Base-by-base conservation (phyloP, 78 protist species). In the Pigoraptor vietnamica region DNA sequence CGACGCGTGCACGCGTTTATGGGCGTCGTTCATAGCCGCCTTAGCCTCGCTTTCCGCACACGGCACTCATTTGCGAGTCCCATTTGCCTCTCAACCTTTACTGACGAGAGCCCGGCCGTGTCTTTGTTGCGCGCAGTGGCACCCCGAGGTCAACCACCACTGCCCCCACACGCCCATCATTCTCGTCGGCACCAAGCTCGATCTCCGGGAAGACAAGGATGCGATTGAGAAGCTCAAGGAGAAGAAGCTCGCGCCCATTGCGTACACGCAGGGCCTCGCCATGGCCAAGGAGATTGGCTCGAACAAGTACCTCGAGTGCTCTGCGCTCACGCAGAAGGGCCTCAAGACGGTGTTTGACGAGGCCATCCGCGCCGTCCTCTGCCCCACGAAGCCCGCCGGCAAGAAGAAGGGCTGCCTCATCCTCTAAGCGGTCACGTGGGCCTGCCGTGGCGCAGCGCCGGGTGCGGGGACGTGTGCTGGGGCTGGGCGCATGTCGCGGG, bases 171-270 rank as follows among this genome's bases (percentile, higher is more conserved):
- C 79, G 0, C 99, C 98, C 0, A 92, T 95, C 88, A 29, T 98
- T 1, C 94, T 98, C 21, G 98, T 97, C 19, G 99, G 98, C 37
- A 94, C 96, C 24, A 95, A 96, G 92, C 21, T 91, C n/a, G 98
- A 97, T 83, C 87, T 97, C 55, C 93, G 97, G 0, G 89, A 92
- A 33, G 98, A 95, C 81, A 38, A 32, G 37, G 36, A 84, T 24
- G 81, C 89, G 29, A n/a, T 93, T 6, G 91, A 82, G 40, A 55
- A 92, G 87, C 93, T 95, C 29, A 37, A 0, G 33, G 81, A 92
- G 89, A 84, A 39, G 81, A 87, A 84, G 48, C 92, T 55, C 39
- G 0, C 33, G 32, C 93, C 93, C 38, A 89, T 94, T 81, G 40
- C 90, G 10, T 25, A 79, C n/a, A 1, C n/a, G 21, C 84, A 79